Evolutionary conservation across 1,284 basidiomycete genomes (phyloP), one percentile per base, ranked within the genome.

Genomic region (Tilletia walkeri): DNA sequence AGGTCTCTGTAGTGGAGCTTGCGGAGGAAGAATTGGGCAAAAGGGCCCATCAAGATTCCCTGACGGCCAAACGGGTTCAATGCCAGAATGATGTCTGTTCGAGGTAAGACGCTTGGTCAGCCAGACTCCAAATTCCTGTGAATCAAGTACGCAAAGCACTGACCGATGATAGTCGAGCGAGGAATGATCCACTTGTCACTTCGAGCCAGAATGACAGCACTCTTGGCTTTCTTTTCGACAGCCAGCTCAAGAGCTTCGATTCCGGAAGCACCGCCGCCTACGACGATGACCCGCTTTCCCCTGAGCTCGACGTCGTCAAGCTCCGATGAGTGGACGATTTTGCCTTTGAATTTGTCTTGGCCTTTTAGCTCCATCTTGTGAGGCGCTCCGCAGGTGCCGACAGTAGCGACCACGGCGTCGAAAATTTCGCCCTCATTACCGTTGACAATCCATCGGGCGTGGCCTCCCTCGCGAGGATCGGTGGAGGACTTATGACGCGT

Each of bases 191-290:
- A 81, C 69, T 76, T 75, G 67, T 78, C 74, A 47, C 77, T 85
- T 24, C 86, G 76, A 1, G 88, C 88, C 38, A 89, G 80, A 80
- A 89, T 87, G 2, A 85, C 84, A 3, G 86, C 84, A 30, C 85
- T 79, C 18, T 84, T 85, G 3, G 88, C 88, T 24, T 86, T 85
- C 66, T 86, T 84, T 2, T 82, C 75, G 5, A 80, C 74, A 10
- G 80, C 80, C 0, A 81, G 73, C 76, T 89, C 88, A n/a, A 88
- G 87, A 0, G 88, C 87, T 76, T 90, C 89, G 18, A 89, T 87
- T 7, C 88, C 89, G 65, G 87, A 88, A 0, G 89, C 89, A 0
- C 89, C 89, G 50, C 87, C 87, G 0, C 89, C 89, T 34, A 90
- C 72, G 50, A 83, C 72, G n/a, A 81, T 47, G 0, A 83, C 80